A percentile compares a stretch with the other conserved stretches of the same genome.
phyloP scores from a whole-genome alignment of 2,329 filamentous ascomycete genomes.

The Hirsutella thompsonii region DNA sequence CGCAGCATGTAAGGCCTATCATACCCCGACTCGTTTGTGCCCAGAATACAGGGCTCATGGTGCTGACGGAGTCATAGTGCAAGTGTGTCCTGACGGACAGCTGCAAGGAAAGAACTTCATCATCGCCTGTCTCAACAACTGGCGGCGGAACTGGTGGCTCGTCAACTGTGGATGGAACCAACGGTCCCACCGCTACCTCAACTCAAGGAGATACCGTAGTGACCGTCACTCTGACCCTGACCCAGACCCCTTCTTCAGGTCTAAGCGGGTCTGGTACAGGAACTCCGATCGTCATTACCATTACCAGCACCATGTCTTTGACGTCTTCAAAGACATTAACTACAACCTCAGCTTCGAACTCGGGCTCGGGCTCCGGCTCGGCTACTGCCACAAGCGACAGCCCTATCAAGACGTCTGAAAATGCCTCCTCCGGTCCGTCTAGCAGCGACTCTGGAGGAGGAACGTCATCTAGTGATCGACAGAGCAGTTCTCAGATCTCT shows the following conservation, averaged over 20 bases:
- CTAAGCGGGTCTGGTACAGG: background rate
- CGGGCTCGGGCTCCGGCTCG: too few species aligned
- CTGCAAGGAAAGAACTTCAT: background rate
- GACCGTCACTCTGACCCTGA: background rate
- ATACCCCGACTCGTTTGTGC: background rate
- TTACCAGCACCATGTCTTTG: background rate
- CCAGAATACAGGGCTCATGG: background rate
- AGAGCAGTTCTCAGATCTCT: background rate
- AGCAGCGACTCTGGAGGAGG: background rate
- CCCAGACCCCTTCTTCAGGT: background rate
- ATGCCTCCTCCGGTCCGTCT: background rate
- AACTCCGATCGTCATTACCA: background rate
- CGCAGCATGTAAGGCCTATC: conserved; percentile 15
- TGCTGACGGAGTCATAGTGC: conserved; percentile 9
- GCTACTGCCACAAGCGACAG: background rate
- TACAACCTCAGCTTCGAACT: too few species aligned
- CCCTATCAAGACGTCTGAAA: background rate
- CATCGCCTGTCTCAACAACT: background rate
- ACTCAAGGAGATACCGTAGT: background rate
- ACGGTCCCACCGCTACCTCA: background rate
- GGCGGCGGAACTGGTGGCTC: background rate
- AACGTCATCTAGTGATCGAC: background rate
- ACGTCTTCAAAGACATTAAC: background rate
- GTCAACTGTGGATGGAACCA: background rate
- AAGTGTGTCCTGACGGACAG: conserved; percentile 11